A percentile compares a stretch with the other conserved stretches of the same genome.
Evolutionary conservation across 441 rosid species (phyloP).

Genomic region (Erodium texanum): DNA sequence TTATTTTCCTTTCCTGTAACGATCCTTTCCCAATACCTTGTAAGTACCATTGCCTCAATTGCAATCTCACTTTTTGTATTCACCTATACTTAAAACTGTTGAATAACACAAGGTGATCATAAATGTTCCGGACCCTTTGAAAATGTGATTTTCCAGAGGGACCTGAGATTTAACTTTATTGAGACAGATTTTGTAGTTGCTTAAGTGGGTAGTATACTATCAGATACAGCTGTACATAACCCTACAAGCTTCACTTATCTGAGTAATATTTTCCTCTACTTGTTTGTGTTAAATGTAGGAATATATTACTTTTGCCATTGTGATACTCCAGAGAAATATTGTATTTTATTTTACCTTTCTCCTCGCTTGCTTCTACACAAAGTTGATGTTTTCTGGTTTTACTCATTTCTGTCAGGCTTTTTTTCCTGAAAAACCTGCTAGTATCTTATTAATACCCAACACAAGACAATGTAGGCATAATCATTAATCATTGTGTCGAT

Average conservation of each 20-base stretch:
- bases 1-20: slow-evolving; percentile 16
- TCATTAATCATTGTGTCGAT: too few species aligned
- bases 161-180: slow-evolving; percentile 13
- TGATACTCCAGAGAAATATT: neutral
- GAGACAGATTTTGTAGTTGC: slow-evolving; percentile 18
- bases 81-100: slow-evolving; percentile 12
- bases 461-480: too few species aligned
- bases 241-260: slow-evolving; percentile 19
- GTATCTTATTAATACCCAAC: too few species aligned
- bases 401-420: neutral
- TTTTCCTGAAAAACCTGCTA: too few species aligned
- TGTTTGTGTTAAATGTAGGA: neutral
- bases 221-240: slow-evolving; percentile 18
- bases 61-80: slow-evolving; percentile 17
- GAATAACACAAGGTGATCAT: slow-evolving; percentile 20
- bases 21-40: slow-evolving; percentile 10
- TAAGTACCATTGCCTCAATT: slow-evolving; percentile 21
- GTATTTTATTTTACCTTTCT: neutral
- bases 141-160: slow-evolving; percentile 17
- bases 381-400: neutral
- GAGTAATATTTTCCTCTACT: neutral
- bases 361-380: neutral
- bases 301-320: neutral
- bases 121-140: slow-evolving; percentile 17
- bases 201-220: slow-evolving; percentile 17